Evolutionary conservation across 2,329 filamentous ascomycete genomes (phyloP).

Genomic region (Chrysosporium queenslandicum): DNA sequence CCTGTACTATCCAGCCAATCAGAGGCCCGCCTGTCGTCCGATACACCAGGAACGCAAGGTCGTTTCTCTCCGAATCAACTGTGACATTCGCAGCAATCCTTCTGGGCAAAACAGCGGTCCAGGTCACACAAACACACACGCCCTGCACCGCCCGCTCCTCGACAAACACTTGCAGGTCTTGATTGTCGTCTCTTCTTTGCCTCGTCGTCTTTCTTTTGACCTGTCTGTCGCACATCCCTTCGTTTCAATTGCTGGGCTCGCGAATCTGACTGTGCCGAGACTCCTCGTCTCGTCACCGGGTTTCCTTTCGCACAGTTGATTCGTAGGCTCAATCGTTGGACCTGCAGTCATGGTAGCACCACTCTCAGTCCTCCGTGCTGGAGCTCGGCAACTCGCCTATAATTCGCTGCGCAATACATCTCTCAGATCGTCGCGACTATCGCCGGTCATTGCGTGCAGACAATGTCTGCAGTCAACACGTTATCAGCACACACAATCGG

Average conservation of each 20-base stretch:
- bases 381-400: slow-evolving; percentile 15
- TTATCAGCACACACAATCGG: slow-evolving; percentile 13
- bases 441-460: slow-evolving; percentile 25
- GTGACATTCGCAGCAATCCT: background rate
- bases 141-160: background rate
- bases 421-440: slow-evolving; percentile 16
- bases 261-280: slow-evolving; percentile 2
- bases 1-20: slow-evolving; percentile 8
- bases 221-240: background rate
- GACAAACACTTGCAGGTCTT: background rate
- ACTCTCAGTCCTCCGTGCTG: slow-evolving; percentile 15
- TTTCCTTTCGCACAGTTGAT: background rate
- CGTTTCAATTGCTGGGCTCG: background rate
- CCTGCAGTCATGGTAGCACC: slow-evolving; percentile 16
- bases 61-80: background rate
- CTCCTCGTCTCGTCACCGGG: background rate
- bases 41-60: background rate
- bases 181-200: background rate
- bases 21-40: background rate
- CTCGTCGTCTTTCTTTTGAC: background rate
- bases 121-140: background rate
- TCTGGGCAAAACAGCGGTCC: background rate
- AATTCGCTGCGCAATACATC: slow-evolving; percentile 8
- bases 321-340: background rate
- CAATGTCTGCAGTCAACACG: slow-evolving; percentile 25